Evolutionary conservation across 129 eudicot genomes (phyloP).

Genomic region (Sambucus nigra): DNA sequence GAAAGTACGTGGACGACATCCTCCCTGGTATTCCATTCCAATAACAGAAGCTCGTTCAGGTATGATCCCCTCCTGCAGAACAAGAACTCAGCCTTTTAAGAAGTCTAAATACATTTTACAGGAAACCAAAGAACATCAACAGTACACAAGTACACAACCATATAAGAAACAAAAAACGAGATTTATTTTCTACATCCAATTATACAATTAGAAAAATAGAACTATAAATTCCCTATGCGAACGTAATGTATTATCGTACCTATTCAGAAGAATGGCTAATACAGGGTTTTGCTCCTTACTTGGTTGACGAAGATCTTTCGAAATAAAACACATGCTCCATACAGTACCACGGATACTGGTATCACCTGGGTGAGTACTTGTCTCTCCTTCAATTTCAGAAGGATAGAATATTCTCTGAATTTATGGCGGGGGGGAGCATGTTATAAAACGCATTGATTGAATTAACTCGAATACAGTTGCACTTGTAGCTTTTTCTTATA

Average conservation of each 20-base stretch:
- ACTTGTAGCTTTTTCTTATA: conserved; percentile 2
- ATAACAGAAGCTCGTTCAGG: conserved; percentile 62
- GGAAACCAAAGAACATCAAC: neutral
- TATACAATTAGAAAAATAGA: neutral
- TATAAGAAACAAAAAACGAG: neutral
- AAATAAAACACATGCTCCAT: conserved; percentile 99
- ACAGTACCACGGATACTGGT: conserved; percentile 63
- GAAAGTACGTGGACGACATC: conserved; percentile 45
- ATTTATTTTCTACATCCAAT: neutral
- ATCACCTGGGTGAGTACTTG: conserved; percentile 27
- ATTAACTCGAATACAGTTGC: neutral
- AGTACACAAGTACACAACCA: conserved; percentile 8
- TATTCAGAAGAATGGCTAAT: conserved; percentile 76
- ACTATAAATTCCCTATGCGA: conserved; percentile 5
- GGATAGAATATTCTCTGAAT: conserved; percentile 64
- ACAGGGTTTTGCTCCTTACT: conserved; percentile 57
- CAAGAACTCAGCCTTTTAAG: conserved; percentile 13
- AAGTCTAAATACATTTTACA: neutral
- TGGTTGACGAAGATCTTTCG: conserved; percentile 39
- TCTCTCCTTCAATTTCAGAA: conserved; percentile 40
- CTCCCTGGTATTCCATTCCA: conserved; percentile 64
- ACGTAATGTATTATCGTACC: conserved; percentile 34
- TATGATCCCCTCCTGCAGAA: conserved; percentile 60
- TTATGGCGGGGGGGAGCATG: conserved; percentile 1
- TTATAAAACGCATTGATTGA: conserved; percentile 5